These are phyloP conservation scores for Gossypium aridum DNA, from an alignment of 441 rosid species.

Conservation along the genomic window DNA sequence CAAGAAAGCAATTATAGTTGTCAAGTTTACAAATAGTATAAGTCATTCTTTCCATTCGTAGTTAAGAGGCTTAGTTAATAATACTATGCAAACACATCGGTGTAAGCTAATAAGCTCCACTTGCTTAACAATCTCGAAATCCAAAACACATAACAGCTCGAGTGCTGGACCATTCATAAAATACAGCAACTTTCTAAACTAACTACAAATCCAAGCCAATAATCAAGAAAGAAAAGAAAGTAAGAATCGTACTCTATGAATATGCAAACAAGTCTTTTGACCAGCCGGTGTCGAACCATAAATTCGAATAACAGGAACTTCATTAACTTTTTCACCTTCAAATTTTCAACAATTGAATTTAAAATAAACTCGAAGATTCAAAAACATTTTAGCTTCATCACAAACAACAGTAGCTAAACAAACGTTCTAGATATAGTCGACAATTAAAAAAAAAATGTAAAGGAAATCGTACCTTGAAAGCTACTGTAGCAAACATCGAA, in stretches of 20 bases:
- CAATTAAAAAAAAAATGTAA: background rate
- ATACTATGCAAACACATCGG: background rate
- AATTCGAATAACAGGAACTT: conserved; percentile 82
- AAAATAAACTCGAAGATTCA: background rate
- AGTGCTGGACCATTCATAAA: background rate
- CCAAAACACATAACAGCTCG: background rate
- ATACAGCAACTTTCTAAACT: background rate
- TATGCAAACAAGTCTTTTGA: conserved; percentile 90
- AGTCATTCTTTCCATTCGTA: background rate
- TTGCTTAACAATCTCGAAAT: background rate
- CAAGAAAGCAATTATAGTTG: background rate
- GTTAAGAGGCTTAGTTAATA: background rate
- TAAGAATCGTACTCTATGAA: conserved; percentile 51
- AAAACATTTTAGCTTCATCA: background rate
- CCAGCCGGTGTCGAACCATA: conserved; percentile 93
- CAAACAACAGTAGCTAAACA: background rate
- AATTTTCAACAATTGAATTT: background rate
- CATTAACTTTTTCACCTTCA: conserved; percentile 75
- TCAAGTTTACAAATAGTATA: background rate
- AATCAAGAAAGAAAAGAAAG: background rate
- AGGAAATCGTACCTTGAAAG: conserved; percentile 57
- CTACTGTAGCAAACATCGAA: conserved; percentile 72
- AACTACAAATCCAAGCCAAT: background rate
- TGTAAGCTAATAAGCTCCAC: background rate
- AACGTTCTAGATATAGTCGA: background rate